These are phyloP conservation scores for Clavispora santaluciae DNA, from an alignment of 805 yeast genomes.

Conservation along the genomic window DNA sequence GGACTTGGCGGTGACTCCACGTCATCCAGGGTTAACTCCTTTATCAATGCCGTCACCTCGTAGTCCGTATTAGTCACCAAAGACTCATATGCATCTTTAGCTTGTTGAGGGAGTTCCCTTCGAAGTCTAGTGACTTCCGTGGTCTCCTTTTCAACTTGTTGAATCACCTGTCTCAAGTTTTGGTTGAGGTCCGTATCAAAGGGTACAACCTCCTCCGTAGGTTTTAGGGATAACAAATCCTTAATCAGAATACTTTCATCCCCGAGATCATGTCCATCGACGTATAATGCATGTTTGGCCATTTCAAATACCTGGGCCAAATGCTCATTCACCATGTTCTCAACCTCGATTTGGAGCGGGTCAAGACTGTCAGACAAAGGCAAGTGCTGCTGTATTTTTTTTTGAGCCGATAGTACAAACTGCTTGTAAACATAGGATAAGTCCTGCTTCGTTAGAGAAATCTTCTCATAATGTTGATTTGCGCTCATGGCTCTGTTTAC, in stretches of 20 bases:
- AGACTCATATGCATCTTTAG: constrained; percentile 33
- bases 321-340: constrained; percentile 39
- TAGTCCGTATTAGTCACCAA: constrained; percentile 27
- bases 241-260: constrained; percentile 15
- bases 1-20: not conserved
- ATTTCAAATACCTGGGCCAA: constrained; percentile 52
- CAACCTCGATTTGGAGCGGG: constrained; percentile 43
- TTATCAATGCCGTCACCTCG: constrained; percentile 24
- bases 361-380: constrained; percentile 40
- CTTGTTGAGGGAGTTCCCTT: constrained; percentile 44
- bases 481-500: constrained; percentile 16
- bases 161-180: constrained; percentile 50
- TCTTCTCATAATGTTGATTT: constrained; percentile 30
- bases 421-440: constrained; percentile 44
- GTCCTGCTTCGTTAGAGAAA: constrained; percentile 51
- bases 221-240: constrained; percentile 23
- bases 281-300: constrained; percentile 49
- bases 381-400: constrained; percentile 45
- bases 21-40: constrained; percentile 14
- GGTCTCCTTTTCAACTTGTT: constrained; percentile 59
- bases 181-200: constrained; percentile 64
- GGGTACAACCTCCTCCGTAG: constrained; percentile 53
- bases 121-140: constrained; percentile 53
- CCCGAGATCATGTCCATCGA: constrained; percentile 50
- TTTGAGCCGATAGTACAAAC: constrained; percentile 36